These are phyloP conservation scores for Candida saitoana DNA, from an alignment of 805 yeast genomes.

Conservation along the genomic window DNA sequence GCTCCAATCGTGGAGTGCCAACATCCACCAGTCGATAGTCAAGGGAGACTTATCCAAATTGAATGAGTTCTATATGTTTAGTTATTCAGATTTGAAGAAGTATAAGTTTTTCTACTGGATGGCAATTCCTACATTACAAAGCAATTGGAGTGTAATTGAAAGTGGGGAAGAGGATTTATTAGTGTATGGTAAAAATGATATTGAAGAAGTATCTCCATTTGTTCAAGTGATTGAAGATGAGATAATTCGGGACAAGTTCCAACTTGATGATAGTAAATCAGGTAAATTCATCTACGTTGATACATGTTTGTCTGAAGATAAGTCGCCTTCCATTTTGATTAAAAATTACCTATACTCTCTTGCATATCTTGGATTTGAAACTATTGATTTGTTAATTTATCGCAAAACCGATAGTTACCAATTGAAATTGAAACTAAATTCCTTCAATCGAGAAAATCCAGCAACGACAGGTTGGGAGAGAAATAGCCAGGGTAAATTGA, in stretches of 20 bases:
- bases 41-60: slow-evolving; percentile 33
- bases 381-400: slow-evolving; percentile 21
- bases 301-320: slow-evolving; percentile 21
- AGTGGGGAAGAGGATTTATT: neutral
- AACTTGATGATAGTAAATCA: neutral
- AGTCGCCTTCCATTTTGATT: slow-evolving; percentile 48
- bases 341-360: slow-evolving; percentile 56
- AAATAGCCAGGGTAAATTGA: slow-evolving; percentile 63
- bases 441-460: slow-evolving; percentile 18
- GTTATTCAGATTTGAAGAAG: slow-evolving; percentile 86
- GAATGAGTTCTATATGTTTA: slow-evolving; percentile 35
- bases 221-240: slow-evolving; percentile 11
- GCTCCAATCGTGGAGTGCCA: slow-evolving; percentile 39
- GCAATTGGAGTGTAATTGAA: slow-evolving; percentile 42
- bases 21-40: slow-evolving; percentile 18
- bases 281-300: slow-evolving; percentile 29
- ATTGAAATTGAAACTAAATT: slow-evolving; percentile 14
- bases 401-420: slow-evolving; percentile 17
- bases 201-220: slow-evolving; percentile 8
- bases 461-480: slow-evolving; percentile 88
- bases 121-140: slow-evolving; percentile 63
- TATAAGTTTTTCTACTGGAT: slow-evolving; percentile 89
- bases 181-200: neutral
- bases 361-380: slow-evolving; percentile 21
- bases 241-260: slow-evolving; percentile 1